These are phyloP conservation scores for Xylariaceae sp. DNA, from an alignment of 2,329 filamentous ascomycete species.

Conservation along the genomic window DNA sequence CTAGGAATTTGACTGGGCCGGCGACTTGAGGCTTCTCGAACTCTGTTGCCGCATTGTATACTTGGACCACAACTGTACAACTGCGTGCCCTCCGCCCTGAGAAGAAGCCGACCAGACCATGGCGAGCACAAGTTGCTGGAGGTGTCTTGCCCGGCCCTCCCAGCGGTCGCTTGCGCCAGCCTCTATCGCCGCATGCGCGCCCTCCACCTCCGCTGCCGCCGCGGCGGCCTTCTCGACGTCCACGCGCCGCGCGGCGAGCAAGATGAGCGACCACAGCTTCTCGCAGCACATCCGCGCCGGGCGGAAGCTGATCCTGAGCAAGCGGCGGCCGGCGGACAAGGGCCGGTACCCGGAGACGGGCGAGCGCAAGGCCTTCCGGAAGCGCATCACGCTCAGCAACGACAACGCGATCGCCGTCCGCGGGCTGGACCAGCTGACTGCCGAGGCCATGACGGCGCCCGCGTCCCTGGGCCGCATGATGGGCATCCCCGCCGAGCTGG, in stretches of 20 bases:
- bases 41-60: no score
- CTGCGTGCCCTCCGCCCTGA: no score
- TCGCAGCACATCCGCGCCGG: constrained; percentile 24
- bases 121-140: constrained; percentile 51
- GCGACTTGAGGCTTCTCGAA: no score
- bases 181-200: constrained; percentile 22
- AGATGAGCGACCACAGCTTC: constrained; percentile 2
- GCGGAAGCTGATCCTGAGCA: constrained; percentile 37
- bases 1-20: no score
- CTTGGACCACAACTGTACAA: no score
- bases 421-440: constrained; percentile 55
- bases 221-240: constrained; percentile 21
- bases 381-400: constrained; percentile 87
- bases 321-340: constrained; percentile 42
- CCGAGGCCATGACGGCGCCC: constrained; percentile 44
- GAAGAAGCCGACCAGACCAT: no score
- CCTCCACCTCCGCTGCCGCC: constrained; percentile 9
- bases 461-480: constrained; percentile 59
- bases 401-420: constrained; percentile 78
- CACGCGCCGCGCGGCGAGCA: constrained; percentile 9
- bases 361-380: constrained; percentile 80
- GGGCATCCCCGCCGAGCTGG: constrained; percentile 57
- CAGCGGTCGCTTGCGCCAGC: constrained; percentile 18
- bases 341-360: constrained; percentile 58
- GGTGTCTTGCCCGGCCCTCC: constrained; percentile 44